Evolutionary conservation across 805 yeast species (phyloP).

Genomic region (Barnettozyma californica): DNA sequence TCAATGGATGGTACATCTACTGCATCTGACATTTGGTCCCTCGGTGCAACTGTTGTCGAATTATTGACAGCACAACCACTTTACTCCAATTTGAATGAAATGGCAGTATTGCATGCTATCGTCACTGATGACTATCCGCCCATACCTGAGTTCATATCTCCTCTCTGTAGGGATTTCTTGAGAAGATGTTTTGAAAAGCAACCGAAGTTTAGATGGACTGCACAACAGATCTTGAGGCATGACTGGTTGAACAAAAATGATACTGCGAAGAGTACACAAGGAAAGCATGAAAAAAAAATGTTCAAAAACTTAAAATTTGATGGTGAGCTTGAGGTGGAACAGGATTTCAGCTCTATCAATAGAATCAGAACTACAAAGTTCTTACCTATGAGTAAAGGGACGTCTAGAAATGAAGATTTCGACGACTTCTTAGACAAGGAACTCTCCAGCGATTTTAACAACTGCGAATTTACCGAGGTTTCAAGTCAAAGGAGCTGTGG

Average conservation of each 20-base stretch:
- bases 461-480: not conserved
- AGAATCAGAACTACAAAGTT: conserved; percentile 18
- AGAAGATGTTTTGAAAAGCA: conserved; percentile 67
- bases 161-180: conserved; percentile 49
- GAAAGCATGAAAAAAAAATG: not conserved
- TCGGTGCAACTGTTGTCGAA: conserved; percentile 94
- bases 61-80: conserved; percentile 85
- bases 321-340: conserved; percentile 6
- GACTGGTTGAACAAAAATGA: conserved; percentile 44
- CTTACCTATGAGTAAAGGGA: conserved; percentile 15
- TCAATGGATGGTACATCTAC: conserved; percentile 79
- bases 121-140: conserved; percentile 72
- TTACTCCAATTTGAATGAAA: conserved; percentile 65
- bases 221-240: conserved; percentile 50
- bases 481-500: not conserved
- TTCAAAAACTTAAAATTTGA: not conserved
- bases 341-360: conserved; percentile 17
- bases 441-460: not conserved
- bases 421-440: conserved; percentile 1
- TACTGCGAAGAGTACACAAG: not conserved
- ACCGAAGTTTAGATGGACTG: conserved; percentile 53
- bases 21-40: conserved; percentile 87
- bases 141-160: conserved; percentile 48
- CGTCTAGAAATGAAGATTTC: conserved; percentile 15
- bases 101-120: conserved; percentile 80